Evolutionary conservation across 2,329 filamentous ascomycete genomes (phyloP).

Genomic region (Epichloe festucae): DNA sequence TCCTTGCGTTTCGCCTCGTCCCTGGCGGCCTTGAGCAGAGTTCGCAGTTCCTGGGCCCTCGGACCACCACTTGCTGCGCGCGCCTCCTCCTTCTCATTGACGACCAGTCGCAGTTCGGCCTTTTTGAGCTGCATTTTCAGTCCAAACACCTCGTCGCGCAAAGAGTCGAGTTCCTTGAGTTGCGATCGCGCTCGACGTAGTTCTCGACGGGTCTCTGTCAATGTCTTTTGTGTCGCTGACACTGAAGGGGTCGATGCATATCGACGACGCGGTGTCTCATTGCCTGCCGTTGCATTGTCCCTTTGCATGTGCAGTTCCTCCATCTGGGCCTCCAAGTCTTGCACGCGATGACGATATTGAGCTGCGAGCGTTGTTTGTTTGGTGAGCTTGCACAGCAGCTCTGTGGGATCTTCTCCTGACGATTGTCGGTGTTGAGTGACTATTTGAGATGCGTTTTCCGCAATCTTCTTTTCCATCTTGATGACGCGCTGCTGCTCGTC

Average conservation of each 20-base stretch:
- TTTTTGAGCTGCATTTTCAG: constrained; percentile 38
- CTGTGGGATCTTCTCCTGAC: constrained; percentile 30
- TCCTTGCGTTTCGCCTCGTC: constrained; percentile 35
- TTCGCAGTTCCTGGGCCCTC: constrained; percentile 24
- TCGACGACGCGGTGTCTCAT: constrained; percentile 21
- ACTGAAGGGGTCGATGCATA: constrained; percentile 25
- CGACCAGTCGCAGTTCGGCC: constrained; percentile 21
- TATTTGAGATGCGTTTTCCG: constrained; percentile 47
- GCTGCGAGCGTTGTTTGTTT: constrained; percentile 44
- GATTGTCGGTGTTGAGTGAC: constrained; percentile 18
- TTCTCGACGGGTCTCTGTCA: constrained; percentile 41
- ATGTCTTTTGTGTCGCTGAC: constrained; percentile 35
- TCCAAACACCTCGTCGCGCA: constrained; percentile 39
- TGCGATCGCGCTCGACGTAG: constrained; percentile 41
- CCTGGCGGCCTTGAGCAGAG: constrained; percentile 29
- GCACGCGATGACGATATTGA: constrained; percentile 46
- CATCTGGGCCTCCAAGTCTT: constrained; percentile 41
- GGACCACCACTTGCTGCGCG: constrained; percentile 22
- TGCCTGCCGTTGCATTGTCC: constrained; percentile 19
- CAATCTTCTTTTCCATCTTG: constrained; percentile 49
- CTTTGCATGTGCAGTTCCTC: constrained; percentile 26
- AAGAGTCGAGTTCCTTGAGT: constrained; percentile 34
- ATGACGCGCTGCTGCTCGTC: constrained; percentile 55
- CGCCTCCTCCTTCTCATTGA: constrained; percentile 22
- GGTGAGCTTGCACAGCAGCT: constrained; percentile 39